Conservation (phyloP, 805 yeast species). For the Wickerhamiella parazyma region DNA sequence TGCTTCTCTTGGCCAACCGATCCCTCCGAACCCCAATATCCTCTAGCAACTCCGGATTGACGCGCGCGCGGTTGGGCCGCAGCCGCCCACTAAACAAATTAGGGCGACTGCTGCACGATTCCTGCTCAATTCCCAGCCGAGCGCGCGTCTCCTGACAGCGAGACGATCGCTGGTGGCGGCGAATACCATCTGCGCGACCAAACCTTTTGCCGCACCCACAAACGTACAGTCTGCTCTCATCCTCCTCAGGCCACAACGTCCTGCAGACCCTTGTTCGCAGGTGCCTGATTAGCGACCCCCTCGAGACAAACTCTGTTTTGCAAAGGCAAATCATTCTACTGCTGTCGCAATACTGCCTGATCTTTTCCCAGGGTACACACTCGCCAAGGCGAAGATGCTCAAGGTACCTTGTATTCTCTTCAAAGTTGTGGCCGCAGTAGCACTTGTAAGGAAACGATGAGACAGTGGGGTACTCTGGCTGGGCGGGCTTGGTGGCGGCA, state of each 20-base stretch:
- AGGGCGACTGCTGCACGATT: too few species aligned
- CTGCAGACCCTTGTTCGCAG: neutral
- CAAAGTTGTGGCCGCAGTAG: conserved; percentile 6
- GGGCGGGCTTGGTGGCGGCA: too few species aligned
- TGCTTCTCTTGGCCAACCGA: too few species aligned
- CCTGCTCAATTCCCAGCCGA: neutral
- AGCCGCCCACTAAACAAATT: too few species aligned
- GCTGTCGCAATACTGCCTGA: neutral
- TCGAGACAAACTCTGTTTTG: conserved; percentile 1
- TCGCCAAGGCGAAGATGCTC: too few species aligned
- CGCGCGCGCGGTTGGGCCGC: too few species aligned
- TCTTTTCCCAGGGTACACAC: conserved; percentile 1
- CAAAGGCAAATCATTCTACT: neutral
- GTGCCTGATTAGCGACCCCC: conserved; percentile 3
- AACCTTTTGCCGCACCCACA: conserved; percentile 1
- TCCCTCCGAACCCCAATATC: too few species aligned
- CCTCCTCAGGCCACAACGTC: conserved; percentile 2
- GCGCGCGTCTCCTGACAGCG: conserved; percentile 1
- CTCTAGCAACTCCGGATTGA: too few species aligned
- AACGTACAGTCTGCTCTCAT: neutral
- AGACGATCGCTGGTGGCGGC: conserved; percentile 1
- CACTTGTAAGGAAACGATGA: conserved; percentile 3
- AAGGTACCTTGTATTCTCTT: too few species aligned
- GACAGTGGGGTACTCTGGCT: neutral
- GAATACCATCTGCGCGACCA: conserved; percentile 1